Percentiles rank a stretch among this genome's conserved stretches.
Conservation (phyloP, 179 eudicot genomes). For the Vitellaria paradoxa region DNA sequence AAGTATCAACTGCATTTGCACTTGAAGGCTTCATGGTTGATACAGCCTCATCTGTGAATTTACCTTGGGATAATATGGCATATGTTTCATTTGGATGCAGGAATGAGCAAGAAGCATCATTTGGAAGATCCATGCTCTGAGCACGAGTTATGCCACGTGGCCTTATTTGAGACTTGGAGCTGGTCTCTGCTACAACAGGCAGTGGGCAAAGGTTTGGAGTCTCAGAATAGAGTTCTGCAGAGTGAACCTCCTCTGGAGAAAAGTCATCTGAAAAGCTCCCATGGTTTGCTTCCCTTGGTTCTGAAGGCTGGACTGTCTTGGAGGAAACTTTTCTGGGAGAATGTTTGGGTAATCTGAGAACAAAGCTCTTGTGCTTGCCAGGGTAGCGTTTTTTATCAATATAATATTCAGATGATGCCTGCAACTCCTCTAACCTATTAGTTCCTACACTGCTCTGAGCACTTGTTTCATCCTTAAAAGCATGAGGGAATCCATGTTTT, state of each 20-base stretch:
- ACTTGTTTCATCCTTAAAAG: conserved; percentile 21
- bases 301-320: conserved; percentile 29
- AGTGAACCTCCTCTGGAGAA: conserved; percentile 42
- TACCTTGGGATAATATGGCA: conserved; percentile 9
- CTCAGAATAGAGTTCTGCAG: conserved; percentile 34
- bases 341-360: conserved; percentile 57
- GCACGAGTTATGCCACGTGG: conserved; percentile 26
- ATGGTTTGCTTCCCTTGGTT: conserved; percentile 33
- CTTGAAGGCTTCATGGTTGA: conserved; percentile 12
- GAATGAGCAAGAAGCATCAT: background rate
- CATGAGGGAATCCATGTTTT: conserved; percentile 11
- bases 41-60: background rate
- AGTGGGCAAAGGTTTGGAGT: conserved; percentile 44
- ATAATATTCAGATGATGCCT: conserved; percentile 13
- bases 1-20: conserved; percentile 17
- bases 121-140: conserved; percentile 28
- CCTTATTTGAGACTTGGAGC: background rate
- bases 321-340: conserved; percentile 31
- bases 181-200: conserved; percentile 25
- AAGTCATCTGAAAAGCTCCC: conserved; percentile 49
- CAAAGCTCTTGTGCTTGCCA: conserved; percentile 34
- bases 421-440: conserved; percentile 17
- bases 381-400: conserved; percentile 13
- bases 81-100: conserved; percentile 10
- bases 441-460: conserved; percentile 18